Conservation (phyloP, 306 rosid genomes). For the Quercus agrifolia region DNA sequence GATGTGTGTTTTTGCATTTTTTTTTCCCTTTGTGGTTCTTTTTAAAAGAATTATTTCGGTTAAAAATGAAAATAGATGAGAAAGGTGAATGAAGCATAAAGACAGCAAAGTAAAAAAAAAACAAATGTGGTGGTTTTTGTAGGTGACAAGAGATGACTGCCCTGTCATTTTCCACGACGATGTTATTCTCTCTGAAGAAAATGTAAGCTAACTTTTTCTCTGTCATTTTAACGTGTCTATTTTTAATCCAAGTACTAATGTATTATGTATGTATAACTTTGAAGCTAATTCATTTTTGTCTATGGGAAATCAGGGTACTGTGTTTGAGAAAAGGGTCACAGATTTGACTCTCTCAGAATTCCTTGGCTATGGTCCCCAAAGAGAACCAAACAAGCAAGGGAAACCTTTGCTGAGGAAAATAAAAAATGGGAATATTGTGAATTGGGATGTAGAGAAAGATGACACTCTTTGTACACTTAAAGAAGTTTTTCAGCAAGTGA, state of each 20-base stretch:
- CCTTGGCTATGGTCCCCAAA: slow-evolving; percentile 48
- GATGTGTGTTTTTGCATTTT: not conserved
- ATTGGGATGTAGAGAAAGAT: slow-evolving; percentile 48
- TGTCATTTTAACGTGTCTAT: not conserved
- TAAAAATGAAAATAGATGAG: not conserved
- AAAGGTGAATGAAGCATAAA: slow-evolving; percentile 9
- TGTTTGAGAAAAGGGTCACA: slow-evolving; percentile 49
- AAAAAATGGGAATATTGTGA: slow-evolving; percentile 37
- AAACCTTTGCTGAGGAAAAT: slow-evolving; percentile 41
- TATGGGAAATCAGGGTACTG: slow-evolving; percentile 29
- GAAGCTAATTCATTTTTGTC: not conserved
- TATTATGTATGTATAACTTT: not conserved
- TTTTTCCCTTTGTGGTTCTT: not conserved
- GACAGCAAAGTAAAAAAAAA: not conserved
- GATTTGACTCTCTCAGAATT: slow-evolving; percentile 45
- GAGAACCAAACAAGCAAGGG: slow-evolving; percentile 32
- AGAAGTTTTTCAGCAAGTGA: slow-evolving; percentile 43
- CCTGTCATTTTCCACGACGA: slow-evolving; percentile 59
- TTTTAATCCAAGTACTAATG: too few species aligned
- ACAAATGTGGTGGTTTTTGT: slow-evolving; percentile 40
- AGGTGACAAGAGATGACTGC: slow-evolving; percentile 55
- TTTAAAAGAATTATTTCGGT: not conserved
- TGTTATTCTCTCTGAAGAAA: slow-evolving; percentile 36
- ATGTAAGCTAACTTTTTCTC: slow-evolving; percentile 10
- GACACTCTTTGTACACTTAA: slow-evolving; percentile 49